phyloP scores from a whole-genome alignment of 352 stramenopile genomes.

The Globisporangium orthogonon region DNA sequence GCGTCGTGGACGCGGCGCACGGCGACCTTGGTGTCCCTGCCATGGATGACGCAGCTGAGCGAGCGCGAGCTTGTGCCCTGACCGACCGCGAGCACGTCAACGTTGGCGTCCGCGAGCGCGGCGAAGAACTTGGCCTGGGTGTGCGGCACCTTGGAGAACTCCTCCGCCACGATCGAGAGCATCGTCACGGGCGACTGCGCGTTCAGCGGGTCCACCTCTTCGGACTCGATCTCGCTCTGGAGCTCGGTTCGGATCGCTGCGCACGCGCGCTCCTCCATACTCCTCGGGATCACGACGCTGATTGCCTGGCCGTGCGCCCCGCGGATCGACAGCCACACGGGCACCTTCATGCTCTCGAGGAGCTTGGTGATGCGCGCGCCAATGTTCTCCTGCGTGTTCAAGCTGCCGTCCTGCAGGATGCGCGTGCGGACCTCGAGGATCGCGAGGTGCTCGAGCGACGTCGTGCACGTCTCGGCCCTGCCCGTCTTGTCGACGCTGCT shows the following conservation, averaged over 20 bases:
- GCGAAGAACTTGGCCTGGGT: conserved; percentile 77
- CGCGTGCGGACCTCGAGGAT: conserved; percentile 78
- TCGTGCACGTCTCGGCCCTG: conserved; percentile 70
- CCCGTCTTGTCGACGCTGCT: conserved; percentile 48
- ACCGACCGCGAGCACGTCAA: conserved; percentile 67
- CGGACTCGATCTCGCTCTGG: conserved; percentile 46
- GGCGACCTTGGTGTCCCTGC: conserved; percentile 61
- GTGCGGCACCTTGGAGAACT: conserved; percentile 63
- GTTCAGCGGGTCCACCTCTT: conserved; percentile 71
- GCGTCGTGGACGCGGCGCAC: conserved; percentile 74
- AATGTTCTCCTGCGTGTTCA: conserved; percentile 57
- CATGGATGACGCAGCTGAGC: conserved; percentile 68
- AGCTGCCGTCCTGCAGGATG: conserved; percentile 63
- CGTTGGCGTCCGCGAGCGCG: conserved; percentile 56
- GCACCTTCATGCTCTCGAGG: conserved; percentile 52
- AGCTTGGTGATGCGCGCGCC: conserved; percentile 69
- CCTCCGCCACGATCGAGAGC: conserved; percentile 77
- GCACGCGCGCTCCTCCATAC: conserved; percentile 24
- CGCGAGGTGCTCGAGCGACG: conserved; percentile 73
- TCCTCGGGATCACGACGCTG: conserved; percentile 59
- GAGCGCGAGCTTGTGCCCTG: conserved; percentile 77
- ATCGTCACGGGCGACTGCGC: conserved; percentile 70
- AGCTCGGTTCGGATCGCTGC: conserved; percentile 50
- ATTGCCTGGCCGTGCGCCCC: conserved; percentile 78
- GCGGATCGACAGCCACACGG: conserved; percentile 77